Evolutionary conservation across 2,329 filamentous ascomycete genomes (phyloP), one percentile per base, ranked within the genome.

Genomic region (Aspergillus chevalieri): DNA sequence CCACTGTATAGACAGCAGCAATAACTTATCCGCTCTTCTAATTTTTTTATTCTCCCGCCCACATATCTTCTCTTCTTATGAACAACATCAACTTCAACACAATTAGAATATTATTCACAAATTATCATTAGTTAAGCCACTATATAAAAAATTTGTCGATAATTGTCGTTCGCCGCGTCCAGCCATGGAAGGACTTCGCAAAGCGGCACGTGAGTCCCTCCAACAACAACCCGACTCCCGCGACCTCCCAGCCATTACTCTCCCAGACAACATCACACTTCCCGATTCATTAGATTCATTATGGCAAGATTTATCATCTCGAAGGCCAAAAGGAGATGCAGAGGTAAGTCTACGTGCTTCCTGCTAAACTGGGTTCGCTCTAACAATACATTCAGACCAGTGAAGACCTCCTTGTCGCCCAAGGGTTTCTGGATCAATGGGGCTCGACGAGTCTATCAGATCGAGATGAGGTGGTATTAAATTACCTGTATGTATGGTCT

Each of bases 401-500:
- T 22, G 63, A 70, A 52, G 61, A 57, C 46, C 53, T 73, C 3
- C 57, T 66, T 24, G 49, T 67, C 8, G 58, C 55, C 6, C 54
- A 61, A 28, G 50, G 43, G 14, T 65, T 58, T 36, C 46, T 69
- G 24, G 54, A 55, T 28, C 36, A 38, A 26, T 55, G 57, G 52
- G 50, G 41, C 14, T 47, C 49, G 4, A 55, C 47, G 39, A 22
- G 26, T 6, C 43, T 64, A 15, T 54, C 60, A 7, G 48, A 53
- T 12, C 46, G 53, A 6, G 66, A 70, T 28, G 51, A 46, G 12
- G 36, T 56, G 14, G 59, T 61, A 14, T 55, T 59, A 5, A 58
- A 60, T 28, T 53, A 57, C 5, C 42, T 73, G 2, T 65, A 66
- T 39, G 50, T 55, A 9, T 72, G 70, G 70, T 57, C 64, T 24